Evolutionary conservation across 306 rosid species (phyloP), one percentile per base, ranked within the genome.

Genomic region (Quercus aquifolioides): DNA sequence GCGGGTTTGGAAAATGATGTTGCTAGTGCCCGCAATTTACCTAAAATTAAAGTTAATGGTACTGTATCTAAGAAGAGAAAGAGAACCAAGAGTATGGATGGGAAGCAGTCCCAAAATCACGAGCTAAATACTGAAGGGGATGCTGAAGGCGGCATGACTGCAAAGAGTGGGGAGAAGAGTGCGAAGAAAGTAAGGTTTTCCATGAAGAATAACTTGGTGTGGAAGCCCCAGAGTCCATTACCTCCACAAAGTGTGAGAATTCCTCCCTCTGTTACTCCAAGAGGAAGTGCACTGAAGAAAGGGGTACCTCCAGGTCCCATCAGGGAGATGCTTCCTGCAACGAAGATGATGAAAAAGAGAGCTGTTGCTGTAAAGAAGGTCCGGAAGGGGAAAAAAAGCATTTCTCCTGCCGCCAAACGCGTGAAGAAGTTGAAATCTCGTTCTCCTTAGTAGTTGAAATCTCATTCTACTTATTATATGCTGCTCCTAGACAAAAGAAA

Each of bases 231-330:
- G 19, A 89, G 43, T 84, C 99, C 99, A 69, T 86, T 96, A 78
- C 99, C 99, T 43, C 96, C 99, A 30, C 96, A 93, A 85, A 81
- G 86, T 79, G 79, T 96, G 89, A 91, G 99, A 71, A 60, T 96
- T 76, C 99, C 99, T 75, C 96, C 99, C 52, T 90, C 99, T 59
- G 97, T 79, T 57, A 91, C 98, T 19, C 99, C 99, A 28, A 88
- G 98, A 86, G 99, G 99, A 82, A 96, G 99, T 88, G 99, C 99
- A 9, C 98, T 96, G 59, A 96, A 96, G 88, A 89, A 93, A 92
- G 99, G 99, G 63, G 91, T 96, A 30, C 93, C 93, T 33, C 90
- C 98, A 65, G 99, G 99, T 76, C 99, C 99, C 78, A 81, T 96
- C 67, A 82, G 92, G 87, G 99, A 96, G 87, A 85, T 88, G 86